These are phyloP conservation scores for Vigna unguiculata DNA, from an alignment of 306 rosid species.

Conservation along the genomic window DNA sequence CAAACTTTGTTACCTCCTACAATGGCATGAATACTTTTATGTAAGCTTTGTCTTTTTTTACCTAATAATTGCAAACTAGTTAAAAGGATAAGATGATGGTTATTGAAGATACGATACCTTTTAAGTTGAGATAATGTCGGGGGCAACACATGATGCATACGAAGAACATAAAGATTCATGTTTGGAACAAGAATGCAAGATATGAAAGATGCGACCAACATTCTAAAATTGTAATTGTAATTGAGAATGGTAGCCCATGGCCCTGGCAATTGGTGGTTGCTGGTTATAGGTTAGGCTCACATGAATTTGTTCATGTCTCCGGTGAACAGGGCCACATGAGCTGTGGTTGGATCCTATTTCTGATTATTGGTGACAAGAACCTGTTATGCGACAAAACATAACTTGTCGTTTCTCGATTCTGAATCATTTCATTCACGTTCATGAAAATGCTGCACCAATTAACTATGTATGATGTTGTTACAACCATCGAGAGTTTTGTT, in stretches of 20 bases:
- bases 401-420: conserved; percentile 38
- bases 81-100: conserved; percentile 22
- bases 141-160: conserved; percentile 8
- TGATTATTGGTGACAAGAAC: conserved; percentile 27
- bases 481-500: background rate
- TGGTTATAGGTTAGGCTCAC: conserved; percentile 31
- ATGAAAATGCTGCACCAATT: background rate
- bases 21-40: conserved; percentile 30
- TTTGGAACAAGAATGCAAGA: conserved; percentile 16
- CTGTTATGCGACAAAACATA: conserved; percentile 42
- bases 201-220: conserved; percentile 42
- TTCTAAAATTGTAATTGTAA: conserved; percentile 33
- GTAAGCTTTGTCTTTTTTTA: conserved; percentile 37
- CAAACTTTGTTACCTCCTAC: conserved; percentile 36
- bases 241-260: conserved; percentile 48
- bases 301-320: conserved; percentile 47
- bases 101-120: conserved; percentile 17
- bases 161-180: conserved; percentile 38
- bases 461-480: background rate
- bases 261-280: conserved; percentile 41
- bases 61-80: conserved; percentile 18
- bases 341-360: conserved; percentile 34
- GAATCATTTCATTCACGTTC: conserved; percentile 54
- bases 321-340: conserved; percentile 45
- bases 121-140: conserved; percentile 35